Base-by-base conservation (phyloP, 176 grass and related monocot genomes). In the Typha latifolia region DNA sequence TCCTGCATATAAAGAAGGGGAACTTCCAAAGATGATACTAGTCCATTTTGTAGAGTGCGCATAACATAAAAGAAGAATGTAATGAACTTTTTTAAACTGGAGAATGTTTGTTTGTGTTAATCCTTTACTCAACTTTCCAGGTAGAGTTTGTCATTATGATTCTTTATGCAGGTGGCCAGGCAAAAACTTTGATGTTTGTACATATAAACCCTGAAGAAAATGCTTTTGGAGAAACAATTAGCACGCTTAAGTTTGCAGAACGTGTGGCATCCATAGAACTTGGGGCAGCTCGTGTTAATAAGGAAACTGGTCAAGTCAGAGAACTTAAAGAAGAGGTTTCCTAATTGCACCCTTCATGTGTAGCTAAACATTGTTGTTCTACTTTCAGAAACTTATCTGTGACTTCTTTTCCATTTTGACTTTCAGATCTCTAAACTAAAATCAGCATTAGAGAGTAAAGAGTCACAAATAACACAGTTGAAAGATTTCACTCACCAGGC, bases 181-280 rank as follows among this genome's bases (percentile, higher is more conserved):
- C 91, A 32, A 96, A 96, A 78, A 96, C 91, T 15, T 82, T 96
- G 63, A 96, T 96, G 91, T 88, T 95, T 83, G 87, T 85, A 34
- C 87, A 96, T 64, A 69, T 91, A 62, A 96, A 91, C 48, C 91
- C 91, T 67, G 87, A 96, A 83, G 61, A 61, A 48, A 74, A 86
- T 75, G 68, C 86, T 24, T 90, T 86, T 77, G 78, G 72, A 66
- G 90, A 95, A 95, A 95, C 90, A 52, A 66, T 90, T 20, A 95
- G 90, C 75, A 90, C 90, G 14, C 86, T 95, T 12, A 95, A 95
- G 79, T 95, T 95, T 32, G 90, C 90, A 12, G 90, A 90, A 61
- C 82, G 90, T 68, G 90, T 90, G 19, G 77, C 82, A 27, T 86
- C 86, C 19, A 64, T 95, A 53, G 86, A 95, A 67, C 82, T 95